A percentile compares a stretch with the other conserved stretches of the same genome.
Evolutionary conservation across 2,329 filamentous ascomycete genomes (phyloP).

Genomic region (Colletotrichum gloeosporioides): DNA sequence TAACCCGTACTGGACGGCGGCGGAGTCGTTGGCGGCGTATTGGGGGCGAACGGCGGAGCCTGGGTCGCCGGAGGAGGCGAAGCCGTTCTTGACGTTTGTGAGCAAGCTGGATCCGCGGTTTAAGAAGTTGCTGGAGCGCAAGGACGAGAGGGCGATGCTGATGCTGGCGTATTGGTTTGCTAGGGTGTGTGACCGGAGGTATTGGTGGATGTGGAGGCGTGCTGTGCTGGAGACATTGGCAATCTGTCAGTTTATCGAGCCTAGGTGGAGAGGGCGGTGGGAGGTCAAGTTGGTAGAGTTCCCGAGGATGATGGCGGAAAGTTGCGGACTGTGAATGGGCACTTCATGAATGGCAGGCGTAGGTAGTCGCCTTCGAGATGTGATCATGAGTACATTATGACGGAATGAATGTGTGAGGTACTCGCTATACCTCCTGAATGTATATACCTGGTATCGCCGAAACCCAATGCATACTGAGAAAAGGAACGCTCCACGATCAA

Average conservation of each 20-base stretch:
- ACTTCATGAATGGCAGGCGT: background rate
- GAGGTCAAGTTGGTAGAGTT: background rate
- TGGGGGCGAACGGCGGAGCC: background rate
- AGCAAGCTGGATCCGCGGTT: conserved; percentile 48
- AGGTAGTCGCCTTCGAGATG: background rate
- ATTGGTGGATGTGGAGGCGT: conserved; percentile 55
- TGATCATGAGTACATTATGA: background rate
- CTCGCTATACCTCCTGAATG: background rate
- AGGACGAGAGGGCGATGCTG: conserved; percentile 59
- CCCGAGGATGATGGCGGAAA: background rate
- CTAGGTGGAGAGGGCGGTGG: background rate
- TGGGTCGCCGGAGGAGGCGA: conserved; percentile 23
- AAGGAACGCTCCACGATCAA: background rate
- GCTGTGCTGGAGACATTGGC: conserved; percentile 54
- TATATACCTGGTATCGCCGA: conserved; percentile 7
- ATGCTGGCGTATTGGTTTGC: conserved; percentile 64
- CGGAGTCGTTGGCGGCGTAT: conserved; percentile 16
- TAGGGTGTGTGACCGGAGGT: conserved; percentile 42
- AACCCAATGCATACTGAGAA: background rate
- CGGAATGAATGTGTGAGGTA: background rate
- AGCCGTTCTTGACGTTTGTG: conserved; percentile 54
- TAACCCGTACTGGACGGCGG: conserved; percentile 38
- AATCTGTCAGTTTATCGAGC: conserved; percentile 46
- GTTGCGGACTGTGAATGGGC: background rate
- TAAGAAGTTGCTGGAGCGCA: conserved; percentile 47